Evolutionary conservation across 441 rosid species (phyloP), one percentile per base, ranked within the genome.

Genomic region (Raphanus hybrid): DNA sequence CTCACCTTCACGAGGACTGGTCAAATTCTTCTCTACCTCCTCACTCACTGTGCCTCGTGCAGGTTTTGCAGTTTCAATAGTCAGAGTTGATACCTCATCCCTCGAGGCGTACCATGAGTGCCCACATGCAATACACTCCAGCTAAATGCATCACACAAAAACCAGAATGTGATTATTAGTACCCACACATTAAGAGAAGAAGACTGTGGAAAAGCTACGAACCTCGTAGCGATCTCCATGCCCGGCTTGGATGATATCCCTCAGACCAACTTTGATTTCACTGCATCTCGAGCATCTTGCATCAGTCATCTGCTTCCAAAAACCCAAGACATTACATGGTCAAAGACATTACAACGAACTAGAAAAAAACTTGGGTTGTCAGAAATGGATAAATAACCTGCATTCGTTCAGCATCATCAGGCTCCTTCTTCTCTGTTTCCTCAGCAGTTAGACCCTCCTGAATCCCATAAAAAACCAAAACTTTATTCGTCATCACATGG

Each of bases 221-320:
- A 95, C 99, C 98, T 96, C 94, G 76, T 96, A 96, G 75, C 98
- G 93, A 79, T 87, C 97, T 60, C 96, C 97, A 71, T 88, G 97
- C 64, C 99, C 98, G 65, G 97, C 97, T 85, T 93, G 99, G 81
- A 96, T 96, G 70, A 96, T 91, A 78, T 96, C 99, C 81, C 91
- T 85, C 69, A 93, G 75, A 10, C 97, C 96, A 0, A 93, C 99
- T 79, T 87, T 87, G 12, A 74, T 68, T 79, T 88, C 88, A 26
- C 78, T 85, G 89, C 99, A 96, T 80, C 98, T 88, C 43, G 89
- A 81, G 81, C 98, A 93, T 27, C 82, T 80, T 76, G 93, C 97
- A 90, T 93, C 94, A 14, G 97, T 93, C 97, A 91, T 93, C 98
- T 96, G 91, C 79, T 69, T 50, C 74, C 76, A 14, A 48, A 77